Conservation (phyloP, 2,329 filamentous ascomycete species). For the Tetracladium maxilliforme region DNA sequence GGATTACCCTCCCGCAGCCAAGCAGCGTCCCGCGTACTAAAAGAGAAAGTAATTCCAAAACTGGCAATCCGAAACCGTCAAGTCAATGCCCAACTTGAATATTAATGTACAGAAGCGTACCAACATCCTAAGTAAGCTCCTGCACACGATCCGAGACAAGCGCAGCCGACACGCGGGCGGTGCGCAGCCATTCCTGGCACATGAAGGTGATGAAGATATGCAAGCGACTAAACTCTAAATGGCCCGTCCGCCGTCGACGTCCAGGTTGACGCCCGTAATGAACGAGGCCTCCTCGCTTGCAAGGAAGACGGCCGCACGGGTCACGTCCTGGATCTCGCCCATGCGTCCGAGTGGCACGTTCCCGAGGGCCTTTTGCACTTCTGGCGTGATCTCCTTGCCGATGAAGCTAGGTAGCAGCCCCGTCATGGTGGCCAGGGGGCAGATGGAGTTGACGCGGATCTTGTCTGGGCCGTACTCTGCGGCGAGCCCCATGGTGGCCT, state of each 20-base stretch:
- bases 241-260: slow-evolving; percentile 41
- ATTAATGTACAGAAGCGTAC: too few relatives aligned
- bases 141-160: too few relatives aligned
- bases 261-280: slow-evolving; percentile 57
- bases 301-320: slow-evolving; percentile 55
- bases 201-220: too few relatives aligned
- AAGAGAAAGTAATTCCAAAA: too few relatives aligned
- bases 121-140: too few relatives aligned
- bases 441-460: slow-evolving; percentile 61
- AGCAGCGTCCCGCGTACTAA: too few relatives aligned
- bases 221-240: too few relatives aligned
- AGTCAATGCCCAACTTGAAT: too few relatives aligned
- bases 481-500: slow-evolving; percentile 51
- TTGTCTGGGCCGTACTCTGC: slow-evolving; percentile 59
- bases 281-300: slow-evolving; percentile 59
- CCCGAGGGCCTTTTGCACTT: slow-evolving; percentile 41
- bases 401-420: slow-evolving; percentile 38
- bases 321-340: slow-evolving; percentile 49
- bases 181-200: too few relatives aligned
- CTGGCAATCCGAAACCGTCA: too few relatives aligned
- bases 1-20: too few relatives aligned
- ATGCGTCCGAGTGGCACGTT: slow-evolving; percentile 38
- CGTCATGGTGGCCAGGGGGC: slow-evolving; percentile 52
- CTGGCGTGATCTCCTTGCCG: slow-evolving; percentile 45
- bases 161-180: too few relatives aligned